These are phyloP conservation scores for Allodekkera sacchari DNA, from an alignment of 805 yeast genomes.

Conservation along the genomic window DNA sequence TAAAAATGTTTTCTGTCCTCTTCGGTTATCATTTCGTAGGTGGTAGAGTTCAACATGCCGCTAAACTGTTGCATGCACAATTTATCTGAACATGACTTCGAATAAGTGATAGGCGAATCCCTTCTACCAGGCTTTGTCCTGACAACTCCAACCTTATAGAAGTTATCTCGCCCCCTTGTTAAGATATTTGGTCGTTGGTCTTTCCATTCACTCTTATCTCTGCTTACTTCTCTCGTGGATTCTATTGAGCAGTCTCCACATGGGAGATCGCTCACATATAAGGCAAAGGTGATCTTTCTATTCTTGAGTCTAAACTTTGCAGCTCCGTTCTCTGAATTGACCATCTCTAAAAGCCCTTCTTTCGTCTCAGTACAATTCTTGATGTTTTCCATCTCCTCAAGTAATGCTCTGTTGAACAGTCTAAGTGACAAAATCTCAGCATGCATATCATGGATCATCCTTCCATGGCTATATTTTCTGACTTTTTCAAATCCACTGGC, in stretches of 20 bases:
- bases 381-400: slow-evolving; percentile 36
- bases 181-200: slow-evolving; percentile 12
- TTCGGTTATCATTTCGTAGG: slow-evolving; percentile 24
- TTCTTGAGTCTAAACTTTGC: slow-evolving; percentile 24
- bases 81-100: slow-evolving; percentile 90
- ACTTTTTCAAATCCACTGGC: slow-evolving; percentile 50
- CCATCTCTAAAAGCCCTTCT: slow-evolving; percentile 2
- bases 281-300: slow-evolving; percentile 35
- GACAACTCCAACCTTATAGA: slow-evolving; percentile 50
- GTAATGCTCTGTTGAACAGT: slow-evolving; percentile 52
- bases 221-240: slow-evolving; percentile 18
- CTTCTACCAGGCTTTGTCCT: slow-evolving; percentile 90
- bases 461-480: slow-evolving; percentile 34
- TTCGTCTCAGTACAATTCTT: slow-evolving; percentile 7
- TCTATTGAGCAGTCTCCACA: slow-evolving; percentile 87
- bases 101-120: slow-evolving; percentile 63
- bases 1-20: slow-evolving; percentile 24
- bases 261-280: slow-evolving; percentile 70
- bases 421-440: slow-evolving; percentile 78
- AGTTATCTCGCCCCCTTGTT: slow-evolving; percentile 64
- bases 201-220: slow-evolving; percentile 12
- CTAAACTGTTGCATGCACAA: slow-evolving; percentile 53
- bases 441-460: slow-evolving; percentile 76
- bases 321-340: background rate
- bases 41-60: slow-evolving; percentile 43